A percentile compares a stretch with the other conserved stretches of the same genome.
These are phyloP conservation scores for Aspergillus coremiiformis DNA, from an alignment of 495 filamentous ascomycete species.

Conservation along the genomic window DNA sequence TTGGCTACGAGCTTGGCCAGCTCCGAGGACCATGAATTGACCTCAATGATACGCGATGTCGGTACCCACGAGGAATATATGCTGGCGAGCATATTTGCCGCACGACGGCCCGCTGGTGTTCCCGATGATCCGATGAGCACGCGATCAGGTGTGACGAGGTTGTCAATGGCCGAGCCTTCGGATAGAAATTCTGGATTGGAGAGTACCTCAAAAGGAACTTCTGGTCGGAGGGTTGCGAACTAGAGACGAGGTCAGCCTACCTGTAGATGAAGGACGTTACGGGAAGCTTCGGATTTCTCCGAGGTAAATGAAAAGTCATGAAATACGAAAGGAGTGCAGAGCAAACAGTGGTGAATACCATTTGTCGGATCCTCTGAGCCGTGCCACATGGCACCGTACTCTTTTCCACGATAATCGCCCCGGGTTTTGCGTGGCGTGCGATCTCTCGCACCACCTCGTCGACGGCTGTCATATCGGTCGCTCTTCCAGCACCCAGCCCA, in stretches of 20 bases:
- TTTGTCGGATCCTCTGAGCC: conserved; percentile 60
- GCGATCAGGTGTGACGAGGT: conserved; percentile 66
- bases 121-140: conserved; percentile 66
- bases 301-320: too few relatives aligned
- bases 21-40: conserved; percentile 75
- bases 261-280: conserved; percentile 31
- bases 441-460: conserved; percentile 62
- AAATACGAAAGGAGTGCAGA: background rate
- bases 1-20: conserved; percentile 76
- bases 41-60: conserved; percentile 54
- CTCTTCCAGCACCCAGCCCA: conserved; percentile 62
- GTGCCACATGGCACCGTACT: conserved; percentile 77
- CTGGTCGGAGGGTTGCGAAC: conserved; percentile 48
- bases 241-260: conserved; percentile 14
- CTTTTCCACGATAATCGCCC: conserved; percentile 77
- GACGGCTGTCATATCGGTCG: conserved; percentile 66
- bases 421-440: conserved; percentile 54
- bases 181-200: conserved; percentile 83
- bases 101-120: conserved; percentile 48
- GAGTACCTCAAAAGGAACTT: conserved; percentile 63
- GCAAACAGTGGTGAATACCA: conserved; percentile 28
- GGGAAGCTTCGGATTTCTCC: too few relatives aligned
- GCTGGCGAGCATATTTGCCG: conserved; percentile 53
- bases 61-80: conserved; percentile 72
- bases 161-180: conserved; percentile 66